Conservation (phyloP, 345 rosid genomes). For the Gossypium arboreum region DNA sequence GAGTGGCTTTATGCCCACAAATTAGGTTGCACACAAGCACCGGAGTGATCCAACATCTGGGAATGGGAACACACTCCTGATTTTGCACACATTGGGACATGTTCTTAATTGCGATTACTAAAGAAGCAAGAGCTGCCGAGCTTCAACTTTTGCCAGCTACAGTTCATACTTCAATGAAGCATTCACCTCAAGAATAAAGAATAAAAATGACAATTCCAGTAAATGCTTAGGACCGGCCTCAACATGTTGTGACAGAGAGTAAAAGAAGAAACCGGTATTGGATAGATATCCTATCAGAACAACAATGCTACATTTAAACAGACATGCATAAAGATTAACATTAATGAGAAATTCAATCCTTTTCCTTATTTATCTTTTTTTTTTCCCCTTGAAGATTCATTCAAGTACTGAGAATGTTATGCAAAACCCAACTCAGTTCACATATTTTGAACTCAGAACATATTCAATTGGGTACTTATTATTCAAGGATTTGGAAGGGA, state of each 20-base stretch:
- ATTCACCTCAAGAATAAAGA: neutral
- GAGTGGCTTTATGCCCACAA: neutral
- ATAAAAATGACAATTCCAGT: neutral
- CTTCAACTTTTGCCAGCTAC: neutral
- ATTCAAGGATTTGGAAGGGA: neutral
- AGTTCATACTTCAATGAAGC: neutral
- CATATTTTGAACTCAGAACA: neutral
- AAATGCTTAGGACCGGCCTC: neutral
- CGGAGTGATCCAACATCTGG: neutral
- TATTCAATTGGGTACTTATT: neutral
- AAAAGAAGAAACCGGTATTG: neutral
- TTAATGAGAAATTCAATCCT: neutral
- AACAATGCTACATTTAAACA: neutral
- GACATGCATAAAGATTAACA: neutral
- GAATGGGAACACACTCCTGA: neutral
- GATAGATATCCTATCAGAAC: neutral
- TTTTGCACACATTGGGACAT: neutral
- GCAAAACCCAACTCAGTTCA: neutral
- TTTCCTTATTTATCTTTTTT: neutral
- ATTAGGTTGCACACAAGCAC: neutral
- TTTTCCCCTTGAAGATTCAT: neutral
- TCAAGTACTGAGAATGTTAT: neutral
- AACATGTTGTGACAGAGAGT: neutral
- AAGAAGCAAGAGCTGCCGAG: neutral
- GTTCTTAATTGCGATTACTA: neutral